Percentiles rank a stretch among this genome's conserved stretches.
These are phyloP conservation scores for Phytophthora rubi DNA, from an alignment of 352 stramenopile genomes.

Conservation along the genomic window DNA sequence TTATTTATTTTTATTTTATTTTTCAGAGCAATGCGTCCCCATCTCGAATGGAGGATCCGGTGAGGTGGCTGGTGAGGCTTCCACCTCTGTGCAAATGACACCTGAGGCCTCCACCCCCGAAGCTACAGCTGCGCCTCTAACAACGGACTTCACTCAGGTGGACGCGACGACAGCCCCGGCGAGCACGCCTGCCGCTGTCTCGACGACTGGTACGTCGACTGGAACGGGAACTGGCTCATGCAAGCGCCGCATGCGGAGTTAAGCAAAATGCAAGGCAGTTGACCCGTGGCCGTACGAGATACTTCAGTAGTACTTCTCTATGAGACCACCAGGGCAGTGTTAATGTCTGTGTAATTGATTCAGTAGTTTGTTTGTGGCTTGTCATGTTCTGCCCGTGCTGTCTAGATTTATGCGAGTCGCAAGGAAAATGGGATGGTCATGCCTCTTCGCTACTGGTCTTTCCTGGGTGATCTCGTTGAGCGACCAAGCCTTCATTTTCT, in stretches of 20 bases:
- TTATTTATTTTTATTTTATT: constrained; percentile 7
- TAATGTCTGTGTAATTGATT: not conserved
- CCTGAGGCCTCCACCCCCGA: constrained; percentile 13
- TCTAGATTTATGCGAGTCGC: too few species aligned
- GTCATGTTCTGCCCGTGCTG: not conserved
- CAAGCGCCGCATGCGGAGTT: constrained; percentile 26
- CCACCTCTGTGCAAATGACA: constrained; percentile 2
- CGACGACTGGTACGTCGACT: not conserved
- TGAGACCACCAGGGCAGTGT: not conserved
- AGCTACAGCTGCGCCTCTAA: constrained; percentile 4
- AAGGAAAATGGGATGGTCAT: too few species aligned
- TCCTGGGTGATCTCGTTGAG: too few species aligned
- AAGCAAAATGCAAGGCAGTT: not conserved
- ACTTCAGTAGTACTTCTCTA: too few species aligned
- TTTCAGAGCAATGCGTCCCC: constrained; percentile 36
- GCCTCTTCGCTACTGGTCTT: too few species aligned
- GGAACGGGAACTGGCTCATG: constrained; percentile 3
- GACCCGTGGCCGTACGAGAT: not conserved
- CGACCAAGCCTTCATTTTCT: not conserved
- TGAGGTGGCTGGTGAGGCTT: constrained; percentile 18
- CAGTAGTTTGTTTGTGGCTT: not conserved
- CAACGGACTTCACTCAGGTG: constrained; percentile 16
- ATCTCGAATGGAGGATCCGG: constrained; percentile 32
- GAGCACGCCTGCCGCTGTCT: not conserved
- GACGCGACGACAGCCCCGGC: constrained; percentile 13